Evolutionary conservation across 2,329 filamentous ascomycete species (phyloP).

Genomic region (Trichoderma sp.): DNA sequence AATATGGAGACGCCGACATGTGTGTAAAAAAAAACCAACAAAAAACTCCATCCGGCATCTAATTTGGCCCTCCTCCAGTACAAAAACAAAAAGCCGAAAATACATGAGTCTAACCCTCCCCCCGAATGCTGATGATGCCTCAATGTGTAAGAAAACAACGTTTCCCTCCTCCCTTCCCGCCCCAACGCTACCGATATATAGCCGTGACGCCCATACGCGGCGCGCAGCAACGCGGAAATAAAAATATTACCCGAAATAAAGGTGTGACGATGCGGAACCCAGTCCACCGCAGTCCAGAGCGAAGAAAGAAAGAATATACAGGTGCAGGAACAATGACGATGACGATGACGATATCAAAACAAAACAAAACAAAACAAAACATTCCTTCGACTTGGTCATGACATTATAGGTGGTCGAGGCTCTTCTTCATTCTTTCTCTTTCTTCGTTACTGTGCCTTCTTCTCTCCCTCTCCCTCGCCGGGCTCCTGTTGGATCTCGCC

Average conservation of each 20-base stretch:
- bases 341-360: too few species aligned
- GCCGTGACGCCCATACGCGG: conserved; percentile 1
- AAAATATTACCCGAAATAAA: neutral
- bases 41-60: conserved; percentile 13
- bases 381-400: neutral
- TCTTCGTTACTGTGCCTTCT: neutral
- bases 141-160: neutral
- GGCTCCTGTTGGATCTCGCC: conserved; percentile 42
- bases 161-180: neutral
- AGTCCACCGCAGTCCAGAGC: conserved; percentile 2
- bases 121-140: conserved; percentile 16
- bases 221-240: neutral
- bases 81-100: neutral
- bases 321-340: neutral
- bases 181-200: neutral
- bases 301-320: conserved; percentile 5
- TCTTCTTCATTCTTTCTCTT: neutral
- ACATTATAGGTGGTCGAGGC: neutral
- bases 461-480: neutral
- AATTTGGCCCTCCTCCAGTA: neutral
- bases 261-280: conserved; percentile 8
- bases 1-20: conserved; percentile 1
- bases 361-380: neutral
- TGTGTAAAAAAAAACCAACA: neutral
- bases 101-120: conserved; percentile 17